Conservation (phyloP, 192 early-diverging fungal genomes). For the Cladochytrium replicatum region DNA sequence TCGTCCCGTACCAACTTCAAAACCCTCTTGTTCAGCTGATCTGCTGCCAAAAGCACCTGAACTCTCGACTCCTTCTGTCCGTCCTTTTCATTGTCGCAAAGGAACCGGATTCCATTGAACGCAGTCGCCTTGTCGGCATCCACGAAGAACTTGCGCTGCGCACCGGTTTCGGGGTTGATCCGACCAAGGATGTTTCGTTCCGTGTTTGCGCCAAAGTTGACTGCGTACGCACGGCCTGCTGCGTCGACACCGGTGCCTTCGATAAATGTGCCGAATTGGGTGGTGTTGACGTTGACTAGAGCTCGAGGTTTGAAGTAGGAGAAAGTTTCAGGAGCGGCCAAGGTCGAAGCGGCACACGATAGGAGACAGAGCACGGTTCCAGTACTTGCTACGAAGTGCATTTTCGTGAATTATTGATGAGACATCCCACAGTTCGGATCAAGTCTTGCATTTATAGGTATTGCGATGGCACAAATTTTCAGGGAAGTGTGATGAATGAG, state of each 20-base stretch:
- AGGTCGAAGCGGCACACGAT: too few species aligned
- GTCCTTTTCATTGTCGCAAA: constrained; percentile 1
- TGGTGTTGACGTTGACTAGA: too few species aligned
- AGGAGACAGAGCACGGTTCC: too few species aligned
- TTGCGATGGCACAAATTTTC: too few species aligned
- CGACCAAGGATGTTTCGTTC: constrained; percentile 4
- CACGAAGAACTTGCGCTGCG: constrained; percentile 7
- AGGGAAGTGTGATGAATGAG: too few species aligned
- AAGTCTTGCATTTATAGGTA: too few species aligned
- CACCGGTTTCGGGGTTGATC: constrained; percentile 12
- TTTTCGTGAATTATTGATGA: too few species aligned
- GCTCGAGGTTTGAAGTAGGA: too few species aligned
- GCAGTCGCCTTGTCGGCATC: constrained; percentile 13
- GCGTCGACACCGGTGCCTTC: constrained; percentile 45
- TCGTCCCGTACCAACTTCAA: constrained; percentile 18
- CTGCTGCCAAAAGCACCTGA: constrained; percentile 24
- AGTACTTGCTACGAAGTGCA: too few species aligned
- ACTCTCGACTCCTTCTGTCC: too few species aligned
- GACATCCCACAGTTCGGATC: too few species aligned
- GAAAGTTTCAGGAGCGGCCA: too few species aligned
- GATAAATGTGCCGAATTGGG: constrained; percentile 34
- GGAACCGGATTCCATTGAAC: constrained; percentile 42
- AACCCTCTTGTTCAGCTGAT: constrained; percentile 29
- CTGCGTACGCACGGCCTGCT: constrained; percentile 37
- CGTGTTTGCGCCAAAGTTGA: constrained; percentile 15